phyloP scores from a whole-genome alignment of 352 stramenopile genomes.

The Globisporangium lucens region DNA sequence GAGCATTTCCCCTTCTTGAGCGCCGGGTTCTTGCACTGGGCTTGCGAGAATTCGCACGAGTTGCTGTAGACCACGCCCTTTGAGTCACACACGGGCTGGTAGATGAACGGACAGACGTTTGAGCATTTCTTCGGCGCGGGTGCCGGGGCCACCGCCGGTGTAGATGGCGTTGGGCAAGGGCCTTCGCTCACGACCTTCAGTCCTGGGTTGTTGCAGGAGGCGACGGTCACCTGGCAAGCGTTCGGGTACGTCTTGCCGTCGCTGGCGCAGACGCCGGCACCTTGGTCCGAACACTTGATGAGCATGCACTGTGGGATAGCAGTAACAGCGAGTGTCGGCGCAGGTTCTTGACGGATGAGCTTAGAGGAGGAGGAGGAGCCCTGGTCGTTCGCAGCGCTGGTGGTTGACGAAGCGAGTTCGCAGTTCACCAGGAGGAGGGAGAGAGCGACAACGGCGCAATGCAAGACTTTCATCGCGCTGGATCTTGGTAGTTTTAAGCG shows the following conservation, averaged over 20 bases:
- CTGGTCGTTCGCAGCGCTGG: background rate
- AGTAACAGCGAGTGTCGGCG: background rate
- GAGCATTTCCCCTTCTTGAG: conserved; percentile 1
- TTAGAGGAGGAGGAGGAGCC: background rate
- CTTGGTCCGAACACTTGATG: conserved; percentile 18
- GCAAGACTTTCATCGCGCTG: background rate
- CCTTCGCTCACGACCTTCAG: conserved; percentile 10
- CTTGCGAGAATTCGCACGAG: conserved; percentile 38
- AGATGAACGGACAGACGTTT: conserved; percentile 5
- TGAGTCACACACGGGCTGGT: conserved; percentile 45
- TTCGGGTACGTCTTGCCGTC: conserved; percentile 19
- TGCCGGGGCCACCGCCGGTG: background rate
- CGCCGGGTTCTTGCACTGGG: conserved; percentile 26
- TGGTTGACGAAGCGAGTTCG: background rate
- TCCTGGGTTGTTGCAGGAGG: conserved; percentile 2
- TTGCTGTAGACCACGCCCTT: conserved; percentile 48
- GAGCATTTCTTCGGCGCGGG: background rate
- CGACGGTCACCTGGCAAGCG: conserved; percentile 11
- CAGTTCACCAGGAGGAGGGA: background rate
- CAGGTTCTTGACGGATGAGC: background rate
- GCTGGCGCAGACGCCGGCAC: conserved; percentile 12
- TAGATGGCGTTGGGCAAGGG: background rate
- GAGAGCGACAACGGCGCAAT: background rate
- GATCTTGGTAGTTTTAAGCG: background rate
- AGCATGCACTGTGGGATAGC: conserved; percentile 5